Conservation (phyloP, 1,284 basidiomycete genomes). For the Melampsora larici-populina region DNA sequence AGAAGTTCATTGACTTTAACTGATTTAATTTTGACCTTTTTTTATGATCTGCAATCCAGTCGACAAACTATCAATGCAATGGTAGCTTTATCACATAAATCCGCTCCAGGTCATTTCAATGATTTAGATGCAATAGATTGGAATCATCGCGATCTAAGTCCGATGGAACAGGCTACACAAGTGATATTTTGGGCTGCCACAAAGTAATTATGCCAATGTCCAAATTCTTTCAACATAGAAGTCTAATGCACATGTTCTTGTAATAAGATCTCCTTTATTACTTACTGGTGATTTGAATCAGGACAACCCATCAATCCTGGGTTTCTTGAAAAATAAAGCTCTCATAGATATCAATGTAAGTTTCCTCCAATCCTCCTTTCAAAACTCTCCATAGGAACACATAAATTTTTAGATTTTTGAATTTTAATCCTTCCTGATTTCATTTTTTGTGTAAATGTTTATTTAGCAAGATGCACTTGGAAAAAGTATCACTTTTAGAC, state of each 20-base stretch:
- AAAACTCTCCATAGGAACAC: background rate
- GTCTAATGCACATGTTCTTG: background rate
- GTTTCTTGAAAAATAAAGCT: slow-evolving; percentile 9
- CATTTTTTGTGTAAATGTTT: background rate
- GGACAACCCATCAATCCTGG: background rate
- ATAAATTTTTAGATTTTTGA: background rate
- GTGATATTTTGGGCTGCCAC: slow-evolving; percentile 30
- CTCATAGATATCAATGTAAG: slow-evolving; percentile 34
- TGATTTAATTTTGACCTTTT: background rate
- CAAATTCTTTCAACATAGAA: background rate
- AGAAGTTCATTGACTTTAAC: background rate
- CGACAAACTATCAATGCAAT: slow-evolving; percentile 22
- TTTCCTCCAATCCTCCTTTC: background rate
- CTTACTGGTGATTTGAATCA: background rate
- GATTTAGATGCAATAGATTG: slow-evolving; percentile 24
- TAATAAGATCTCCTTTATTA: slow-evolving; percentile 34
- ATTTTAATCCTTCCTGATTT: background rate
- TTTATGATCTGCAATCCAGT: background rate
- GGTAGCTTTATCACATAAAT: slow-evolving; percentile 5
- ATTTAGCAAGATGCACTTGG: slow-evolving; percentile 36
- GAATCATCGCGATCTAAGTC: background rate
- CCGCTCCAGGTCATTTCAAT: slow-evolving; percentile 21
- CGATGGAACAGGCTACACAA: background rate
- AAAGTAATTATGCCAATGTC: slow-evolving; percentile 15
- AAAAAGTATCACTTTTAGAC: slow-evolving; percentile 31